phyloP scores from a whole-genome alignment of 306 rosid genomes.

The Benincasa hispida region DNA sequence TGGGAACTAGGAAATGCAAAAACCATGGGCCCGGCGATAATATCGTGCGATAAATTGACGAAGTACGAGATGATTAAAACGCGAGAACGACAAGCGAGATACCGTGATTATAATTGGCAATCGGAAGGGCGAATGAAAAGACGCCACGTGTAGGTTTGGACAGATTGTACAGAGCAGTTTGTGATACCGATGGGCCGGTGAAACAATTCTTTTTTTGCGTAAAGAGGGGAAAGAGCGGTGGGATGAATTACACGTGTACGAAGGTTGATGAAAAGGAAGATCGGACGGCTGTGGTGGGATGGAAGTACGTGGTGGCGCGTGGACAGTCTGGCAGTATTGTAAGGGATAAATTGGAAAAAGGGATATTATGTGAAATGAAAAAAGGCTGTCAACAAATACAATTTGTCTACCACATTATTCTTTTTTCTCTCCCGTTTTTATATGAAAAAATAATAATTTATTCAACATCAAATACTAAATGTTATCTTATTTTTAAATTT shows the following conservation, averaged over 20 bases:
- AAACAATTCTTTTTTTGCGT: background rate
- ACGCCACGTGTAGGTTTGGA: background rate
- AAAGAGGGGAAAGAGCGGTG: background rate
- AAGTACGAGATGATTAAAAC: background rate
- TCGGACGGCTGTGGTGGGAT: background rate
- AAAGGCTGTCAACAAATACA: conserved; percentile 3
- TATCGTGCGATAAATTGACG: background rate
- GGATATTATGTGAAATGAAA: background rate
- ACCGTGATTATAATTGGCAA: background rate
- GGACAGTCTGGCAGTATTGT: conserved; percentile 1
- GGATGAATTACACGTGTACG: background rate
- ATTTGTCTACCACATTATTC: background rate
- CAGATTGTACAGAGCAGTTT: background rate
- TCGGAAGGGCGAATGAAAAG: background rate
- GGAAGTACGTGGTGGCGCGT: conserved; percentile 5
- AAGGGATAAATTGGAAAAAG: background rate
- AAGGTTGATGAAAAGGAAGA: background rate
- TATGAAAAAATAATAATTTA: too few species aligned
- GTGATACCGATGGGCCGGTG: background rate
- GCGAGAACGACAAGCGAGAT: background rate
- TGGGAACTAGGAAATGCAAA: background rate
- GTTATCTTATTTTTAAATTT: too few species aligned
- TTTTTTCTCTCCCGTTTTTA: background rate
- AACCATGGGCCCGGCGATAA: background rate
- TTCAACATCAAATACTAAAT: too few species aligned